A percentile compares a stretch with the other conserved stretches of the same genome.
These are phyloP conservation scores for Grosmannia penicillata DNA, from an alignment of 2,329 filamentous ascomycete species.

Conservation along the genomic window DNA sequence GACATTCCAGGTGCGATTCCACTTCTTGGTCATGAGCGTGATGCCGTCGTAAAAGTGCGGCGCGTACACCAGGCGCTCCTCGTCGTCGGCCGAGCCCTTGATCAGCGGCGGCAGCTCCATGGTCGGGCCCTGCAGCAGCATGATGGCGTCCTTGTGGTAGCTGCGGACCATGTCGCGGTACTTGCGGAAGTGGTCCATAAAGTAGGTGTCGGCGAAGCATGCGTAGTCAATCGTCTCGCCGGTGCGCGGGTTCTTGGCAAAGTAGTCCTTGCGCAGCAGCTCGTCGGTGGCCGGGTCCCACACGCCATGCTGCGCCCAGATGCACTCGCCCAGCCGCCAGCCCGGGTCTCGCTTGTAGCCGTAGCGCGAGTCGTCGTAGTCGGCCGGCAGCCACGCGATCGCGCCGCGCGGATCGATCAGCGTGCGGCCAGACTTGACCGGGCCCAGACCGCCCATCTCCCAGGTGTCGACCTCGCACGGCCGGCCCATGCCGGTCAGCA, in stretches of 20 bases:
- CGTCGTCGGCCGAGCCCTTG: conserved; percentile 78
- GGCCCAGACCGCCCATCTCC: conserved; percentile 87
- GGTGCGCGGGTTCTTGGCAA: conserved; percentile 60
- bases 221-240: conserved; percentile 65
- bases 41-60: conserved; percentile 96
- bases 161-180: conserved; percentile 62
- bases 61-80: conserved; percentile 79
- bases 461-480: conserved; percentile 83
- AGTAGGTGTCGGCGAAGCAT: conserved; percentile 81
- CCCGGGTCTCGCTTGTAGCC: conserved; percentile 76
- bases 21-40: conserved; percentile 94
- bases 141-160: conserved; percentile 65
- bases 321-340: conserved; percentile 87
- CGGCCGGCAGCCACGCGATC: conserved; percentile 67
- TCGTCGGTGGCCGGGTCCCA: conserved; percentile 75
- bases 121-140: conserved; percentile 84
- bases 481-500: conserved; percentile 79
- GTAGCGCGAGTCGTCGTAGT: conserved; percentile 75
- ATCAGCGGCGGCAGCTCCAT: conserved; percentile 81
- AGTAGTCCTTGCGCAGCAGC: conserved; percentile 75
- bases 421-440: conserved; percentile 71
- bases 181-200: conserved; percentile 69
- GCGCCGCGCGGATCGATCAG: conserved; percentile 81
- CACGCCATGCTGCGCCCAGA: conserved; percentile 94
- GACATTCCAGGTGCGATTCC: conserved; percentile 95